phyloP scores from a whole-genome alignment of 192 early-diverging fungal species.

The Coemansia sp. region DNA sequence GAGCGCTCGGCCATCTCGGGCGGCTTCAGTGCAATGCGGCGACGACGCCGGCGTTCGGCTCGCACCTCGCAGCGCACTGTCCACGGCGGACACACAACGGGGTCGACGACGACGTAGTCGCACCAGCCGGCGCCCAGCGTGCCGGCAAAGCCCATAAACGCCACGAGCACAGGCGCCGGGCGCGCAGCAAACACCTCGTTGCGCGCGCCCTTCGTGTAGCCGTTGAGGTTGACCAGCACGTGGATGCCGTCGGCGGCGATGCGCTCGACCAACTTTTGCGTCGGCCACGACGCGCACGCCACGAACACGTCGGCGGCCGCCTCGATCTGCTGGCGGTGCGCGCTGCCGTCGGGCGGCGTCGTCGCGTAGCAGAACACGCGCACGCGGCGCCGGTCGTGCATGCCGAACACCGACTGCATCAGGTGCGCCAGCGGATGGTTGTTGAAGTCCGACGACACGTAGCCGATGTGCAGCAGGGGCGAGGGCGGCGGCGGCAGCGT shows the following conservation, averaged over 20 bases:
- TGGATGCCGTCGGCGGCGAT: constrained; percentile 79
- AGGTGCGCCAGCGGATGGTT: constrained; percentile 91
- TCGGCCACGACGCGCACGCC: constrained; percentile 70
- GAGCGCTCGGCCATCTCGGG: constrained; percentile 25
- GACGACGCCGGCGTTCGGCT: constrained; percentile 36
- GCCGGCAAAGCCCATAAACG: constrained; percentile 93
- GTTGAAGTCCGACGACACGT: constrained; percentile 90
- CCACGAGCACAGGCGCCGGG: constrained; percentile 83
- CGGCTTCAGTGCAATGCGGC: no score
- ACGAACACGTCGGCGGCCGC: constrained; percentile 75
- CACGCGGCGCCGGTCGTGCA: constrained; percentile 76
- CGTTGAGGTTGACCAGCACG: constrained; percentile 89
- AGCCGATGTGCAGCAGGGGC: constrained; percentile 76
- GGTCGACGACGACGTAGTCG: constrained; percentile 78
- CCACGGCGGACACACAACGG: constrained; percentile 69
- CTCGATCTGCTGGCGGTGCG: constrained; percentile 80
- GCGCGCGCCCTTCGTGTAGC: constrained; percentile 93
- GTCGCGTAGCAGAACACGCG: constrained; percentile 83
- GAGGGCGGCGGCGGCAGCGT: constrained; percentile 74
- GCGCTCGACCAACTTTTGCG: constrained; percentile 71
- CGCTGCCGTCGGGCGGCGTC: constrained; percentile 71
- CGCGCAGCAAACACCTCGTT: constrained; percentile 94
- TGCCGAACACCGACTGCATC: constrained; percentile 93
- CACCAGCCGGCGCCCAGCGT: constrained; percentile 85
- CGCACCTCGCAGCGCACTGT: constrained; percentile 62